Evolutionary conservation across 495 filamentous ascomycete genomes (phyloP).

Genomic region (Trichoderma parareesei): DNA sequence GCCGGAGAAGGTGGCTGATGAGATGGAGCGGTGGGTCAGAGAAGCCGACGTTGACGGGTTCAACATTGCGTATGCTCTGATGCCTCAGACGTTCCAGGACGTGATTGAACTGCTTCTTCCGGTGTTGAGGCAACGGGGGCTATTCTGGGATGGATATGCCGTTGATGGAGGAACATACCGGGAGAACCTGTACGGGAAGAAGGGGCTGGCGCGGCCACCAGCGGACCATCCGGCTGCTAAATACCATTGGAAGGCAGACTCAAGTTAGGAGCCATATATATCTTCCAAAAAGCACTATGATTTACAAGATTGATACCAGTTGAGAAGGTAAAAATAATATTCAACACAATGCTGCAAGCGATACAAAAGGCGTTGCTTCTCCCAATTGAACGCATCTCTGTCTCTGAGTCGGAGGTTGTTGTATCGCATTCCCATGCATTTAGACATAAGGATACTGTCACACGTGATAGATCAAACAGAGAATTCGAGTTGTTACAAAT

Average conservation of each 20-base stretch:
- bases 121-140: constrained; percentile 29
- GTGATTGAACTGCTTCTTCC: constrained; percentile 38
- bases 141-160: constrained; percentile 25
- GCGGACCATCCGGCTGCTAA: not conserved
- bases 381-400: too few relatives aligned
- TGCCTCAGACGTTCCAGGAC: constrained; percentile 37
- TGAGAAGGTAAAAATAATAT: too few relatives aligned
- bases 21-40: constrained; percentile 51
- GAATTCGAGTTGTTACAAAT: too few relatives aligned
- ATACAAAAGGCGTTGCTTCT: too few relatives aligned
- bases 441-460: too few relatives aligned
- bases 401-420: too few relatives aligned
- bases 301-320: too few relatives aligned
- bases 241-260: not conserved
- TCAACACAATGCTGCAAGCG: too few relatives aligned
- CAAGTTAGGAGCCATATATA: constrained; percentile 10
- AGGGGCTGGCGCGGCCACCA: constrained; percentile 16
- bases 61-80: constrained; percentile 42
- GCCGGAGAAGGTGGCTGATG: constrained; percentile 48
- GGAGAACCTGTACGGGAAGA: constrained; percentile 51
- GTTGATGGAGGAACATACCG: constrained; percentile 44
- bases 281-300: too few relatives aligned
- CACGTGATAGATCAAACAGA: too few relatives aligned
- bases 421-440: too few relatives aligned
- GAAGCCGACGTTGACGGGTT: constrained; percentile 60